Conservation (phyloP, 1,284 basidiomycete genomes). For the Coniferiporia weirii region DNA sequence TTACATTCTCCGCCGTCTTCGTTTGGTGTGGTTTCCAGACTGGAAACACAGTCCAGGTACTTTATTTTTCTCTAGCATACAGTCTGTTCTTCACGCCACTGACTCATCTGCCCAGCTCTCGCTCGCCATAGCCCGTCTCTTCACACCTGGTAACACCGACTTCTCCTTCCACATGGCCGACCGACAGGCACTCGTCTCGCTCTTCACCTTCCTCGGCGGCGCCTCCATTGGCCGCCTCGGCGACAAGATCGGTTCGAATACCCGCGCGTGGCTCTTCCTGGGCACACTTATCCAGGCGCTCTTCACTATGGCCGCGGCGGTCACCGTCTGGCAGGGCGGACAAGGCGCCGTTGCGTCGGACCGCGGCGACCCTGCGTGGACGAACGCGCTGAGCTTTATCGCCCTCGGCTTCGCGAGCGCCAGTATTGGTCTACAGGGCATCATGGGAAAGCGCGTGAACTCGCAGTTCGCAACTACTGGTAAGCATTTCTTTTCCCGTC, state of each 20-base stretch:
- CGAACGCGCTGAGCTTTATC: conserved; percentile 57
- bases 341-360: conserved; percentile 48
- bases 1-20: conserved; percentile 77
- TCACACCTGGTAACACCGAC: conserved; percentile 46
- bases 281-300: conserved; percentile 72
- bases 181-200: conserved; percentile 74
- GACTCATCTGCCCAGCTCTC: conserved; percentile 43
- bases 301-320: conserved; percentile 66
- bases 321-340: conserved; percentile 61
- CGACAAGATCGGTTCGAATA: conserved; percentile 65
- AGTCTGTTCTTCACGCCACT: conserved; percentile 4
- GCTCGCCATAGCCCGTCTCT: conserved; percentile 59
- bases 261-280: conserved; percentile 67
- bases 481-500: conserved; percentile 32
- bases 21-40: conserved; percentile 89
- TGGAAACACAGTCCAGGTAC: conserved; percentile 63
- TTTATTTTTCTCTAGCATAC: not conserved
- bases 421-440: conserved; percentile 76
- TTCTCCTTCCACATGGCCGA: conserved; percentile 68
- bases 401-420: conserved; percentile 74
- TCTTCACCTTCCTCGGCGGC: conserved; percentile 70
- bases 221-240: conserved; percentile 68
- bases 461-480: conserved; percentile 76
- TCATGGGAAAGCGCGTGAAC: conserved; percentile 75
- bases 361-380: conserved; percentile 66